Evolutionary conservation across 805 yeast genomes (phyloP).

Genomic region (Zygosaccharomyces siamensis): DNA sequence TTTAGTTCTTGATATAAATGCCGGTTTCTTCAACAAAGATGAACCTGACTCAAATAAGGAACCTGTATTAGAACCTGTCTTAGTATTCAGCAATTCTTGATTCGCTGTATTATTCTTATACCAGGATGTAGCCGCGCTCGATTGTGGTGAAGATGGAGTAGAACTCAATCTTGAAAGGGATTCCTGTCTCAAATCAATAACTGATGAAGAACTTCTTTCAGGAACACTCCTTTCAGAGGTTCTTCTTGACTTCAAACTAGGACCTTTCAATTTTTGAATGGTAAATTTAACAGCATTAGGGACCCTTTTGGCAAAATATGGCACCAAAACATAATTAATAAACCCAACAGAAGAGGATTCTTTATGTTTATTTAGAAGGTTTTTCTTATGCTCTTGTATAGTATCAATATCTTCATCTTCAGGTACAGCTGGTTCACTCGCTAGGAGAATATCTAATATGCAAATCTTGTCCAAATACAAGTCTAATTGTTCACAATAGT

Average conservation of each 20-base stretch:
- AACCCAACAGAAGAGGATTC: slow-evolving; percentile 45
- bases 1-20: slow-evolving; percentile 24
- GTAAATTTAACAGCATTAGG: slow-evolving; percentile 46
- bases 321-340: slow-evolving; percentile 48
- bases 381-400: slow-evolving; percentile 24
- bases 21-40: slow-evolving; percentile 13
- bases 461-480: slow-evolving; percentile 48
- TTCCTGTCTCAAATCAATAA: slow-evolving; percentile 3
- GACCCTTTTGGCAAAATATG: slow-evolving; percentile 46
- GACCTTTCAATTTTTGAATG: slow-evolving; percentile 46
- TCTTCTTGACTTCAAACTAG: slow-evolving; percentile 34
- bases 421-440: slow-evolving; percentile 22
- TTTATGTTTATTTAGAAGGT: slow-evolving; percentile 25
- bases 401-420: slow-evolving; percentile 7
- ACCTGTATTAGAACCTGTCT: slow-evolving; percentile 26
- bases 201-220: slow-evolving; percentile 7
- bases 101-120: background rate
- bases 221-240: slow-evolving; percentile 7
- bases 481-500: slow-evolving; percentile 37
- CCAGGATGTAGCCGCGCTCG: slow-evolving; percentile 2
- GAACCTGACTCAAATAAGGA: slow-evolving; percentile 24
- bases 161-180: slow-evolving; percentile 12
- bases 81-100: slow-evolving; percentile 12
- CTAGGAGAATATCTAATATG: slow-evolving; percentile 47
- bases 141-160: slow-evolving; percentile 12